Evolutionary conservation across 2,329 filamentous ascomycete genomes (phyloP).

Genomic region (Rutstroemia sydowiana): DNA sequence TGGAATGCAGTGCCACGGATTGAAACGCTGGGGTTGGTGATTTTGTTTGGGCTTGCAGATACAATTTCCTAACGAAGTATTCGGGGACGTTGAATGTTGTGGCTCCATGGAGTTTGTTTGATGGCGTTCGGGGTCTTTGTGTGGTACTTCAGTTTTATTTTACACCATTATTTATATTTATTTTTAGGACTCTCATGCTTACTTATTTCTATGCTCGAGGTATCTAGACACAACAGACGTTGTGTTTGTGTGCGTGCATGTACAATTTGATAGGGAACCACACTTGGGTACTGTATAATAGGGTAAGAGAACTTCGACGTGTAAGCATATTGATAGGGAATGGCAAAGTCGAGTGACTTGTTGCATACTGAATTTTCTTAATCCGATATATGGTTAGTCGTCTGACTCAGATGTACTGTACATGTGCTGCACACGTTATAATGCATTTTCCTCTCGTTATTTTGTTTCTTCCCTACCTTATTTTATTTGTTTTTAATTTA

Average conservation of each 20-base stretch:
- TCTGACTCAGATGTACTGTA: slow-evolving; percentile 5
- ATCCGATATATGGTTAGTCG: slow-evolving; percentile 7
- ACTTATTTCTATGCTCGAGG: background rate
- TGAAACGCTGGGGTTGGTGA: background rate
- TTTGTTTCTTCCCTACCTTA: background rate
- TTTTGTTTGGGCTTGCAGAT: background rate
- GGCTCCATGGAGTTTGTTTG: background rate
- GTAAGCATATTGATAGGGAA: slow-evolving; percentile 1
- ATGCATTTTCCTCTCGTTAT: background rate
- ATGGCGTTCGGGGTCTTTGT: slow-evolving; percentile 8
- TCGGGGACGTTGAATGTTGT: slow-evolving; percentile 9
- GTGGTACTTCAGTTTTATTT: slow-evolving; percentile 1
- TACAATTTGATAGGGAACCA: background rate
- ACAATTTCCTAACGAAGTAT: background rate
- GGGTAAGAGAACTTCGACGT: background rate
- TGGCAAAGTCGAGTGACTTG: slow-evolving; percentile 8
- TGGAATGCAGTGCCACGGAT: too few species aligned
- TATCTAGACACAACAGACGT: background rate
- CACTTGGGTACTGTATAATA: background rate
- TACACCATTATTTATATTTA: too few species aligned
- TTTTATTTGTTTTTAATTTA: background rate
- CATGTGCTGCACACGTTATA: background rate
- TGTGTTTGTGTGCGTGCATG: background rate
- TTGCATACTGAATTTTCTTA: slow-evolving; percentile 7
- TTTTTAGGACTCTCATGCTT: background rate